These are phyloP conservation scores for Microdochium nivale DNA, from an alignment of 2,329 filamentous ascomycete species.

Conservation along the genomic window DNA sequence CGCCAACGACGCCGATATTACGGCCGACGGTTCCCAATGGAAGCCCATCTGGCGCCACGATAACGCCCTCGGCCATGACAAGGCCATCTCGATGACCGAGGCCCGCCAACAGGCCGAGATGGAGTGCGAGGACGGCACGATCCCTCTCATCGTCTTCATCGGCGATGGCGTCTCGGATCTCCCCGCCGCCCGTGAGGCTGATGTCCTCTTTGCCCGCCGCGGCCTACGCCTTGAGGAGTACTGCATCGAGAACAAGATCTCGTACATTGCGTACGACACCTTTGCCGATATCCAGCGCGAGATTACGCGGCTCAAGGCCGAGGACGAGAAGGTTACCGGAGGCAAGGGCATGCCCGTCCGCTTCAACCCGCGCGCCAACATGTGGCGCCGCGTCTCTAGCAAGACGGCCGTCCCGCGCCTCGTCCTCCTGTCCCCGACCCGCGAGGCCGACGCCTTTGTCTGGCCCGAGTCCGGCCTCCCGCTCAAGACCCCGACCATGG, in stretches of 20 bases:
- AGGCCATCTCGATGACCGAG: conserved; percentile 55
- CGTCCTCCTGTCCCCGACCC: conserved; percentile 28
- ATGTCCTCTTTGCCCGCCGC: conserved; percentile 59
- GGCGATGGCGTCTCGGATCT: conserved; percentile 62
- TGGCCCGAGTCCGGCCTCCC: conserved; percentile 52
- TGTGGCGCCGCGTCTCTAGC: conserved; percentile 57
- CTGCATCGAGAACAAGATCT: conserved; percentile 51
- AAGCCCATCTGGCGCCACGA: conserved; percentile 61
- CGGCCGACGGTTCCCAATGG: conserved; percentile 49
- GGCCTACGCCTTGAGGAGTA: conserved; percentile 58
- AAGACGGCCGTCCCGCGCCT: conserved; percentile 37
- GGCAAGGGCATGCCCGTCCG: conserved; percentile 48
- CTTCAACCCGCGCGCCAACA: conserved; percentile 61
- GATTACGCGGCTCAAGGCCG: conserved; percentile 45
- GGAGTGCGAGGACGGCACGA: conserved; percentile 48
- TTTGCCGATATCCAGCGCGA: conserved; percentile 58
- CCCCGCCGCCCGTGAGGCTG: conserved; percentile 55
- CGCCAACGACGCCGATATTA: conserved; percentile 57
- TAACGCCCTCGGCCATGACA: conserved; percentile 57
- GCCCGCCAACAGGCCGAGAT: conserved; percentile 45
- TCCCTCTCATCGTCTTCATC: conserved; percentile 61
- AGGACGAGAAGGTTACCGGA: conserved; percentile 52
- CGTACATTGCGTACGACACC: conserved; percentile 54
- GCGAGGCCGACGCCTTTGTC: conserved; percentile 53
- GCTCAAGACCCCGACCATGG: conserved; percentile 21